Base-by-base conservation (phyloP, 1,284 basidiomycete genomes). In the Stygiomarasmius scandens region DNA sequence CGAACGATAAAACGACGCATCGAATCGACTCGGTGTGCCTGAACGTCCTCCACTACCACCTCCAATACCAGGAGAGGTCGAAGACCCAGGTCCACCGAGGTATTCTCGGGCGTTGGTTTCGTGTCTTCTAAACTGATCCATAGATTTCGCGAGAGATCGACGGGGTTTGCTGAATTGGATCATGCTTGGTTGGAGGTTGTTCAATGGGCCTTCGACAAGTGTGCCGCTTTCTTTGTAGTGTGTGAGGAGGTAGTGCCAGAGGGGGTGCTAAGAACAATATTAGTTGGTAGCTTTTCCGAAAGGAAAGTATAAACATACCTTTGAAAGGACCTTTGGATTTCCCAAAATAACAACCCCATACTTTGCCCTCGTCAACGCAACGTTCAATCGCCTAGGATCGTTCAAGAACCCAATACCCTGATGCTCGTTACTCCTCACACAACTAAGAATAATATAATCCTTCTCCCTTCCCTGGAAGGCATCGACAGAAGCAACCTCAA, bases 401-500 rank as follows among this genome's bases (percentile, higher is more conserved):
- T 96, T 98, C 78, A 99, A 82, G 84, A 99, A 99, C 57, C 97
- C 97, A 62, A 99, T 99, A 27, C 97, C 97, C 72, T 98, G 97
- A 70, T 99, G 96, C 71, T 99, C 97, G 73, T 99, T 99, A 76
- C 95, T 97, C 68, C 97, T 82, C n/a, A 99, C 97, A 71, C 97
- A 99, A 70, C 92, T 95, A 53, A 99, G 83, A 67, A 99, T 98
- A 73, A 99, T 98, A 69, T 99, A 98, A 73, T 99, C 97, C 82
- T 99, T 99, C 78, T 99, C 97, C 69, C 97, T 87, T 32, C 97
- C 97, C 72, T 99, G 97, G 85, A 99, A 99, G 1, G 97, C 97
- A 72, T 99, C 97, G 52, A 99, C 97, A 67, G 92, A 95, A 12
- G 97, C 97, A 43, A 99, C 97, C 71, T 99, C 97, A 23, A 99